Conservation (phyloP, 208 protist species). For the Acanthamoeba sp. region DNA sequence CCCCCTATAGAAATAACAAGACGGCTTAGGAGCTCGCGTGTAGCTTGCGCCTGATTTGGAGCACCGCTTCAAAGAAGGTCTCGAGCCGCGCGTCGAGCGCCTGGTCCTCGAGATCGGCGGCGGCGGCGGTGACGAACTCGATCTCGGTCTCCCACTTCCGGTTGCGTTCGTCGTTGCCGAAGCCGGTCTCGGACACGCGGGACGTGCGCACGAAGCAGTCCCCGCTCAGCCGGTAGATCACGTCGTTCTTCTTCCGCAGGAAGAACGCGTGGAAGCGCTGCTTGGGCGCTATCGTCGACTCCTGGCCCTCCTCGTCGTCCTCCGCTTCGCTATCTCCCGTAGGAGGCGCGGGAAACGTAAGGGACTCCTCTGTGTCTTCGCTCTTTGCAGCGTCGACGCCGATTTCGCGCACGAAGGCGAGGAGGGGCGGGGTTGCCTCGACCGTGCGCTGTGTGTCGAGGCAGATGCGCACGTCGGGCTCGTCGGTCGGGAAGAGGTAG, state of each 20-base stretch:
- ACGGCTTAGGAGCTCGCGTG: neutral
- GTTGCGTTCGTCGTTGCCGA: constrained; percentile 9
- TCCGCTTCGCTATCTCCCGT: neutral
- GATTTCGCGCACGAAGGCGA: neutral
- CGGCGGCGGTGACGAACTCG: neutral
- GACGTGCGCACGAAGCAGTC: constrained; percentile 15
- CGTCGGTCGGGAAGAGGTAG: constrained; percentile 7
- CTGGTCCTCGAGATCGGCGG: neutral
- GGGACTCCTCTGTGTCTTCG: neutral
- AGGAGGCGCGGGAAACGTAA: neutral
- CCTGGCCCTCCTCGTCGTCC: neutral
- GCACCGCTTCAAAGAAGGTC: neutral
- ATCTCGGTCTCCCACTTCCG: constrained; percentile 17
- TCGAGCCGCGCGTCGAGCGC: neutral
- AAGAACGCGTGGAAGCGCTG: constrained; percentile 19
- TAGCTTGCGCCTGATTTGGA: neutral
- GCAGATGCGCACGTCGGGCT: constrained; percentile 14
- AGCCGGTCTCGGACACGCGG: neutral
- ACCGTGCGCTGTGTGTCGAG: neutral
- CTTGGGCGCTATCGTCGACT: neutral
- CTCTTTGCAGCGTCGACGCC: neutral
- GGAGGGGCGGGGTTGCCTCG: neutral
- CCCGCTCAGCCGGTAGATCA: neutral
- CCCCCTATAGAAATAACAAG: too few relatives aligned
- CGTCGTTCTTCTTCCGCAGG: constrained; percentile 1